Evolutionary conservation across 495 filamentous ascomycete species (phyloP).

Genomic region (Astrothelium macrocarpum): DNA sequence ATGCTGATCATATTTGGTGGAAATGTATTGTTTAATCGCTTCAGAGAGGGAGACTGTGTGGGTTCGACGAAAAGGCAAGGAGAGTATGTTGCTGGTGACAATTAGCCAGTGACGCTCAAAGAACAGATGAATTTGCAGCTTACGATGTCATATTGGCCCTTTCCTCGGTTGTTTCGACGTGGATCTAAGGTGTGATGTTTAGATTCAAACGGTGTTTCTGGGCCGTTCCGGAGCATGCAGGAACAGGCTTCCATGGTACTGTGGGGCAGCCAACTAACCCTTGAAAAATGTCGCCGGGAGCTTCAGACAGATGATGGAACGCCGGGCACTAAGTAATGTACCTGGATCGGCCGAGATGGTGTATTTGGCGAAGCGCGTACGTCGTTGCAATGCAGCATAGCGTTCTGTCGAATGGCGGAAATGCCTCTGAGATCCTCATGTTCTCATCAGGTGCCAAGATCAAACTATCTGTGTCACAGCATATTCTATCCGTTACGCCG

Average conservation of each 20-base stretch:
- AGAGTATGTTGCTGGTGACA: slow-evolving; percentile 35
- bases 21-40: slow-evolving; percentile 93
- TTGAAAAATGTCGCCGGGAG: background rate
- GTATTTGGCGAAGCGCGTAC: background rate
- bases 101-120: background rate
- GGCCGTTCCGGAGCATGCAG: background rate
- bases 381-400: background rate
- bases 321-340: background rate
- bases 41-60: slow-evolving; percentile 62
- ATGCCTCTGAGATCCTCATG: background rate
- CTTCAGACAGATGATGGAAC: background rate
- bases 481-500: background rate
- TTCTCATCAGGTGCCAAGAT: background rate
- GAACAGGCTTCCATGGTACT: background rate
- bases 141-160: background rate
- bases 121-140: background rate
- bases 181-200: background rate
- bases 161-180: background rate
- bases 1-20: slow-evolving; percentile 97
- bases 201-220: background rate
- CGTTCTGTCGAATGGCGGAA: background rate
- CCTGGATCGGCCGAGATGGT: background rate
- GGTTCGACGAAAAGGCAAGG: slow-evolving; percentile 82
- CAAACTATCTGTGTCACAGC: background rate
- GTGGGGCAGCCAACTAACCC: background rate